Evolutionary conservation across 192 early-diverging fungal species (phyloP).

Genomic region (Mortierella antarctica): DNA sequence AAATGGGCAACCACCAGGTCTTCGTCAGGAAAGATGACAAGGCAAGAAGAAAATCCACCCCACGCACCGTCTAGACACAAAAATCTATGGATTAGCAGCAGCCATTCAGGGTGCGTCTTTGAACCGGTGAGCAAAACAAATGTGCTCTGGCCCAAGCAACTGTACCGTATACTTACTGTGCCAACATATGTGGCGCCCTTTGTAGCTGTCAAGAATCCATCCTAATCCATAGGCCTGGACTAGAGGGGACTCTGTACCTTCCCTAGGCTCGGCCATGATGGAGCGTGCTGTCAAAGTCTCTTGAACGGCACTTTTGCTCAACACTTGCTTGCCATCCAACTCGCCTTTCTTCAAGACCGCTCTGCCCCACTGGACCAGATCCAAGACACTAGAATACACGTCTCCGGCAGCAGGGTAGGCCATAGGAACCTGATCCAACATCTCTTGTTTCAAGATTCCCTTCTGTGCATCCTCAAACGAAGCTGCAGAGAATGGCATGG

Average conservation of each 20-base stretch:
- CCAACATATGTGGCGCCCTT: constrained; percentile 2
- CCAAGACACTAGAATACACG: constrained; percentile 30
- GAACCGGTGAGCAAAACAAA: neutral
- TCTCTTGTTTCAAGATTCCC: constrained; percentile 3
- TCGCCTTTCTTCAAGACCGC: constrained; percentile 4
- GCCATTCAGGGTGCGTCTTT: neutral
- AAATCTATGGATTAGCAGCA: neutral
- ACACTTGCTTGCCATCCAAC: constrained; percentile 12
- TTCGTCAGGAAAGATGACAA: constrained; percentile 4
- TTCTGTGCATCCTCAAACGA: constrained; percentile 19
- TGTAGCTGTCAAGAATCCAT: constrained; percentile 9
- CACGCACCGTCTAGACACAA: neutral
- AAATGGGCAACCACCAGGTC: constrained; percentile 12
- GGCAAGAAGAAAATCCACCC: neutral
- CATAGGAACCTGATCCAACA: neutral
- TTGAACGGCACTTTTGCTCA: constrained; percentile 8
- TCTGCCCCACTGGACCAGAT: constrained; percentile 20
- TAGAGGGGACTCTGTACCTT: constrained; percentile 4
- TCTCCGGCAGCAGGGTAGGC: constrained; percentile 9
- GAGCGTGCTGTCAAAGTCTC: constrained; percentile 4
- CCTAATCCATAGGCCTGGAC: constrained; percentile 1
- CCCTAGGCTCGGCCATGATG: neutral
- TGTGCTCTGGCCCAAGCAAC: neutral
- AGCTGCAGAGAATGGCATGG: constrained; percentile 10
- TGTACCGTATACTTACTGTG: neutral